Evolutionary conservation across 768 basidiomycete species (phyloP).

Genomic region (Tubosaeta sp.): DNA sequence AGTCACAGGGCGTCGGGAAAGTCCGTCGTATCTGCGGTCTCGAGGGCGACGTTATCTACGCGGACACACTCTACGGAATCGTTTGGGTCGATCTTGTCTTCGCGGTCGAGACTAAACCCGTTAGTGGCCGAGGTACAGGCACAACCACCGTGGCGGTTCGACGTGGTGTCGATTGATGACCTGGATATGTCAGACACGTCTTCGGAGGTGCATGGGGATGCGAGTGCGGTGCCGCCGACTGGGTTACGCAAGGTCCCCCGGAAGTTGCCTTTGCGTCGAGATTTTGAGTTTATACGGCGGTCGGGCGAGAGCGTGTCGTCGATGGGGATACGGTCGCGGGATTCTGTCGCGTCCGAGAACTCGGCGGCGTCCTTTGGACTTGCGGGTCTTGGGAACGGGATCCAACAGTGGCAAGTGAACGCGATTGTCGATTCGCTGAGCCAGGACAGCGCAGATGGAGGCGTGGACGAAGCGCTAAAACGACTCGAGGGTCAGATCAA

Average conservation of each 20-base stretch:
- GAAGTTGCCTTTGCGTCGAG: slow-evolving; percentile 67
- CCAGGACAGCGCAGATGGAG: slow-evolving; percentile 72
- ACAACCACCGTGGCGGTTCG: slow-evolving; percentile 55
- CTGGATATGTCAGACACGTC: slow-evolving; percentile 77
- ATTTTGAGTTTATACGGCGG: slow-evolving; percentile 77
- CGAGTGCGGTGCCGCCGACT: slow-evolving; percentile 39
- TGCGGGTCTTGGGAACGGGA: slow-evolving; percentile 34
- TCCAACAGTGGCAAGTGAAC: slow-evolving; percentile 83
- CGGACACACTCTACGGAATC: slow-evolving; percentile 33
- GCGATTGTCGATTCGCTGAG: slow-evolving; percentile 70
- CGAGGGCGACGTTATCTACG: slow-evolving; percentile 18
- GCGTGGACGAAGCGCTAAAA: slow-evolving; percentile 76
- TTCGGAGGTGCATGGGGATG: slow-evolving; percentile 44
- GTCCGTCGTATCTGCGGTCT: slow-evolving; percentile 19
- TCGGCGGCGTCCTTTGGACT: slow-evolving; percentile 36
- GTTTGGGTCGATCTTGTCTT: slow-evolving; percentile 31
- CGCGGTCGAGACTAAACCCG: slow-evolving; percentile 27
- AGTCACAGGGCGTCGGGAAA: slow-evolving; percentile 16
- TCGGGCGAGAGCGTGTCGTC: slow-evolving; percentile 72
- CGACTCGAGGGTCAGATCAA: slow-evolving; percentile 87
- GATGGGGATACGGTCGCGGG: slow-evolving; percentile 65
- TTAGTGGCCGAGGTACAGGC: slow-evolving; percentile 33
- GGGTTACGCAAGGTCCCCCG: slow-evolving; percentile 54
- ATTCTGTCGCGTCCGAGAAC: slow-evolving; percentile 51
- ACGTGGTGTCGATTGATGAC: slow-evolving; percentile 76